These are phyloP conservation scores for Rosa chinensis DNA, from an alignment of 306 rosid genomes.

Conservation along the genomic window DNA sequence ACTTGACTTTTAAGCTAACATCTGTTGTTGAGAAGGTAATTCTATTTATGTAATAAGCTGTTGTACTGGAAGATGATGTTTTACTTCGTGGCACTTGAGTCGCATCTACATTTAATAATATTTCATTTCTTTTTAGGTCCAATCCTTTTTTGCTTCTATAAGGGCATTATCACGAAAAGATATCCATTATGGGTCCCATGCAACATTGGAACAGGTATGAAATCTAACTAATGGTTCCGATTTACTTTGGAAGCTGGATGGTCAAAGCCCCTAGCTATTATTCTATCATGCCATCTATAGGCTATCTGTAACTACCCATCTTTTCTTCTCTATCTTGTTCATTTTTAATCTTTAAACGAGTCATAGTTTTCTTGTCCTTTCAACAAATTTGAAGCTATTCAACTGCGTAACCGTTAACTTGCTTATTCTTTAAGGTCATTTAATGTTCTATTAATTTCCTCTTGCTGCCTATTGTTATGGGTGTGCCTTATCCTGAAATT, in stretches of 20 bases:
- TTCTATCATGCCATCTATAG: neutral
- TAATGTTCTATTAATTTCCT: neutral
- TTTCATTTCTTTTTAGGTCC: slow-evolving; percentile 48
- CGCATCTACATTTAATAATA: slow-evolving; percentile 10
- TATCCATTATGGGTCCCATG: slow-evolving; percentile 73
- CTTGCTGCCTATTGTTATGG: neutral
- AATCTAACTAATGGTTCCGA: neutral
- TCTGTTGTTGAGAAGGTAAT: slow-evolving; percentile 79
- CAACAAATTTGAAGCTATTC: neutral
- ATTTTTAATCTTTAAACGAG: neutral
- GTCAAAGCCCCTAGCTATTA: slow-evolving; percentile 15
- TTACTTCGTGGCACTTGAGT: slow-evolving; percentile 7
- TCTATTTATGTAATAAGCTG: slow-evolving; percentile 11
- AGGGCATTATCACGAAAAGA: slow-evolving; percentile 69
- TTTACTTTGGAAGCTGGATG: slow-evolving; percentile 18
- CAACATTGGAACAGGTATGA: slow-evolving; percentile 79
- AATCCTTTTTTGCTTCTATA: slow-evolving; percentile 55
- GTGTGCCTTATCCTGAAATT: neutral
- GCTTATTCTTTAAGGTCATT: neutral
- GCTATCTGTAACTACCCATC: neutral
- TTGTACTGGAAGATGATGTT: slow-evolving; percentile 11
- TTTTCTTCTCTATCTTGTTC: neutral
- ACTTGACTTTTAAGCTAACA: slow-evolving; percentile 84
- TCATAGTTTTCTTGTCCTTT: neutral
- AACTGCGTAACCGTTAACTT: neutral